Conservation (phyloP, 2,329 filamentous ascomycete genomes). For the Aspergillus aculeatinus region DNA sequence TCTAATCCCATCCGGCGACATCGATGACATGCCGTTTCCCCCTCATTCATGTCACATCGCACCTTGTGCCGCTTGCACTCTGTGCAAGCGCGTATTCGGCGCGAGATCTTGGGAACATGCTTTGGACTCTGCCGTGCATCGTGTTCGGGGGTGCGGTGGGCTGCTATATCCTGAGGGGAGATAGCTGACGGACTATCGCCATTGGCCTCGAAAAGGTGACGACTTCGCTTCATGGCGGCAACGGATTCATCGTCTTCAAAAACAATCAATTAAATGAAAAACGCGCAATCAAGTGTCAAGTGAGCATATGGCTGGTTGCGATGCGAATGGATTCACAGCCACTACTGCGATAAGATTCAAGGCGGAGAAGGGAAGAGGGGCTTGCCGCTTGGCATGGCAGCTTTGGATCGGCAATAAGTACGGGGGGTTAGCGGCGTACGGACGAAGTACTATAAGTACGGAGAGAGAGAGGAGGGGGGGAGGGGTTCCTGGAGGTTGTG, state of each 20-base stretch:
- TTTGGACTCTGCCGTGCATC: conserved; percentile 24
- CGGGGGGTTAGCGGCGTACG: too few species aligned
- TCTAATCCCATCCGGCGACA: conserved; percentile 52
- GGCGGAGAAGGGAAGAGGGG: conserved; percentile 6
- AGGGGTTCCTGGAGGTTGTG: too few species aligned
- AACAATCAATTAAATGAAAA: conserved; percentile 5
- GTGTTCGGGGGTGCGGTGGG: conserved; percentile 27
- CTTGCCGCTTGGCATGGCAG: conserved; percentile 4
- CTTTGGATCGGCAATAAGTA: too few species aligned
- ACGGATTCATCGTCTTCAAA: conserved; percentile 23
- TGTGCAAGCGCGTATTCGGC: conserved; percentile 51
- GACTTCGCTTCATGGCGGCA: conserved; percentile 41
- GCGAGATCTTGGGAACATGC: conserved; percentile 44
- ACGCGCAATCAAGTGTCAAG: background rate
- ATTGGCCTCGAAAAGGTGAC: conserved; percentile 39
- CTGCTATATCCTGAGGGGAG: conserved; percentile 30
- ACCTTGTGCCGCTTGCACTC: conserved; percentile 57
- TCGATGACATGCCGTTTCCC: conserved; percentile 50
- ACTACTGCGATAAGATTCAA: background rate
- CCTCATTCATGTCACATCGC: conserved; percentile 53
- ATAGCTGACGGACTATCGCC: conserved; percentile 36
- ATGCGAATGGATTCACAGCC: background rate
- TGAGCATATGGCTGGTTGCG: conserved; percentile 15
- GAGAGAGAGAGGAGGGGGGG: too few species aligned
- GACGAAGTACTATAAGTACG: too few species aligned